Evolutionary conservation across 2,329 filamentous ascomycete species (phyloP), one percentile per base, ranked within the genome.

Genomic region (Venturia effusa): DNA sequence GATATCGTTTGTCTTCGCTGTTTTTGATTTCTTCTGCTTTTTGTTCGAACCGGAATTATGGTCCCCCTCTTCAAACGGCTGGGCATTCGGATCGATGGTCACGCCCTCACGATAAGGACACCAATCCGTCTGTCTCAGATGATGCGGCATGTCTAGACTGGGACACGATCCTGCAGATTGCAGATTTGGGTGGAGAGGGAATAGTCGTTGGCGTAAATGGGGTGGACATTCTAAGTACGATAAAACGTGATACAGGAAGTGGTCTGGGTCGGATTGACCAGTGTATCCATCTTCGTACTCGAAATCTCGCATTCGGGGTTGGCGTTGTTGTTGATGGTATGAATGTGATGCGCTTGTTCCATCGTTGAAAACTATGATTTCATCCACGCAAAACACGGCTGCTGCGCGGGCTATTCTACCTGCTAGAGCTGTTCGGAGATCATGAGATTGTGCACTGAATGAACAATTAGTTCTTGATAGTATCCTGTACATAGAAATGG

Each of bases 211-310:
- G 69, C 89, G 85, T 75, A 96, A 85, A 74, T 94, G 88, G 0
- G 90, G 89, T 37, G 91, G 91, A 4, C 89, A 89, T 74, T 96
- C 91, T 66, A 95, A 84, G 75, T 92, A 96, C 66, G 84, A 87
- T 8, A 96, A 79, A 7, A 95, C 77, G 71, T 94, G 90, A 61
- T 85, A 82, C 27, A 96, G 80, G 75, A 93, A 95, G 76, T 92
- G 88, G 65, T 86, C 86, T 0, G 90, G 90, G 70, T 94, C 88
- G 17, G 84, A 80, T 71, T 86, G 88, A 67, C 86, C 88, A 0
- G 88, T 91, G 66, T 82, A 81, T 66, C 77, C 75, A 60, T 80
- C 76, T 62, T 76, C 71, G 59, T 78, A 74, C 1, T 72, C 70
- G 68, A 62, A 72, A 66, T 70, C 55, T 76, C 85, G 62, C 70